These are phyloP conservation scores for Psilocybe tampanensis DNA, from an alignment of 768 basidiomycete species.

Conservation along the genomic window DNA sequence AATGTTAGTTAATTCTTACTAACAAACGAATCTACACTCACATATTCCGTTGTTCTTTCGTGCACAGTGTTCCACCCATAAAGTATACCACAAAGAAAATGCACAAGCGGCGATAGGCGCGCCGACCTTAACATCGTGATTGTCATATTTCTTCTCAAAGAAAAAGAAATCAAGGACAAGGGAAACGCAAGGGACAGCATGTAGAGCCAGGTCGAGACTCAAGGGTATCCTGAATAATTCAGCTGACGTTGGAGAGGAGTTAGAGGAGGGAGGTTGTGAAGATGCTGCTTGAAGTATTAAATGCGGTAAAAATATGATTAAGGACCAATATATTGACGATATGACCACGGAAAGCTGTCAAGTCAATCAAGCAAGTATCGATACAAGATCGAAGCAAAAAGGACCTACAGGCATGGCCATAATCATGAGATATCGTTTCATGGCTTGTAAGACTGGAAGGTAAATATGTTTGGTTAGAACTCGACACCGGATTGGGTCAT, in stretches of 20 bases:
- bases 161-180: slow-evolving; percentile 70
- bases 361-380: not conserved
- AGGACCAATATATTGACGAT: slow-evolving; percentile 68
- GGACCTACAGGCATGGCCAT: slow-evolving; percentile 64
- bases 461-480: not conserved
- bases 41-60: slow-evolving; percentile 65
- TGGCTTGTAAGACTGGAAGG: slow-evolving; percentile 35
- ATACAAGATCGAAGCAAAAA: not conserved
- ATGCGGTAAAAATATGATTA: slow-evolving; percentile 54
- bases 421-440: slow-evolving; percentile 63
- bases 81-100: slow-evolving; percentile 51
- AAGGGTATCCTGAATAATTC: slow-evolving; percentile 47
- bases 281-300: slow-evolving; percentile 43
- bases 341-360: slow-evolving; percentile 39
- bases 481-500: not conserved
- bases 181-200: slow-evolving; percentile 59
- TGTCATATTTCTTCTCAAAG: slow-evolving; percentile 59
- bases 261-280: slow-evolving; percentile 23
- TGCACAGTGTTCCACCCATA: slow-evolving; percentile 72
- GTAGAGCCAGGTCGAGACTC: slow-evolving; percentile 62
- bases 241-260: slow-evolving; percentile 29
- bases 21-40: slow-evolving; percentile 37
- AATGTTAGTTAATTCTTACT: slow-evolving; percentile 1
- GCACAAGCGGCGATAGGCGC: slow-evolving; percentile 31
- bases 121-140: slow-evolving; percentile 23